A percentile compares a stretch with the other conserved stretches of the same genome.
Conservation (phyloP, 2,329 filamentous ascomycete species). For the Penicillium sp. region DNA sequence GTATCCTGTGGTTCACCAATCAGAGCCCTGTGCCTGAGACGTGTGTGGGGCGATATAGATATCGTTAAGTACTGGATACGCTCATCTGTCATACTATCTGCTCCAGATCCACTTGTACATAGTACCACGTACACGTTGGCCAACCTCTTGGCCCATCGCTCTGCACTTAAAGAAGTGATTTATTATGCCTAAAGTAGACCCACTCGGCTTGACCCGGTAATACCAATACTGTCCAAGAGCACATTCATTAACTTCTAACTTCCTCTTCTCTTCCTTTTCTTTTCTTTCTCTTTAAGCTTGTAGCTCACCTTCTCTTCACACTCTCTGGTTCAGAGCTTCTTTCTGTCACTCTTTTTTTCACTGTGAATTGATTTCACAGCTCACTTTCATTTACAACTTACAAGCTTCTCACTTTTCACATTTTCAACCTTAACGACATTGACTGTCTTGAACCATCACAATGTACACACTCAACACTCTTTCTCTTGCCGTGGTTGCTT, state of each 20-base stretch:
- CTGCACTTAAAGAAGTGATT: neutral
- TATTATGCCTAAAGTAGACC: neutral
- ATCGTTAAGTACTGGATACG: neutral
- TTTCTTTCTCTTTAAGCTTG: slow-evolving; percentile 9
- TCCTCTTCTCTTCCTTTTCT: slow-evolving; percentile 7
- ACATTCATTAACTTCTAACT: neutral
- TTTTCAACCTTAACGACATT: neutral
- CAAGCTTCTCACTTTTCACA: neutral
- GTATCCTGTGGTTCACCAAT: neutral
- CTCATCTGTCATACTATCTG: neutral
- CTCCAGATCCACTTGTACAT: neutral
- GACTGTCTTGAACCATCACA: neutral
- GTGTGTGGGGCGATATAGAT: neutral
- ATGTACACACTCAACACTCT: slow-evolving; percentile 42
- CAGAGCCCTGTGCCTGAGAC: neutral
- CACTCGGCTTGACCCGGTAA: neutral
- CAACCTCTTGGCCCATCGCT: neutral
- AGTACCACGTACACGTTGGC: neutral
- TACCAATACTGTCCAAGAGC: neutral
- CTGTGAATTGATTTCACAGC: slow-evolving; percentile 2
- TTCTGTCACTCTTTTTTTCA: neutral
- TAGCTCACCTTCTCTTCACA: neutral
- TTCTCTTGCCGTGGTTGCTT: slow-evolving; percentile 36
- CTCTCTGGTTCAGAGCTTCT: slow-evolving; percentile 2
- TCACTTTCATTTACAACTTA: neutral